Evolutionary conservation across 2,329 filamentous ascomycete genomes (phyloP).

Genomic region (Cordyceps fumosorosea): DNA sequence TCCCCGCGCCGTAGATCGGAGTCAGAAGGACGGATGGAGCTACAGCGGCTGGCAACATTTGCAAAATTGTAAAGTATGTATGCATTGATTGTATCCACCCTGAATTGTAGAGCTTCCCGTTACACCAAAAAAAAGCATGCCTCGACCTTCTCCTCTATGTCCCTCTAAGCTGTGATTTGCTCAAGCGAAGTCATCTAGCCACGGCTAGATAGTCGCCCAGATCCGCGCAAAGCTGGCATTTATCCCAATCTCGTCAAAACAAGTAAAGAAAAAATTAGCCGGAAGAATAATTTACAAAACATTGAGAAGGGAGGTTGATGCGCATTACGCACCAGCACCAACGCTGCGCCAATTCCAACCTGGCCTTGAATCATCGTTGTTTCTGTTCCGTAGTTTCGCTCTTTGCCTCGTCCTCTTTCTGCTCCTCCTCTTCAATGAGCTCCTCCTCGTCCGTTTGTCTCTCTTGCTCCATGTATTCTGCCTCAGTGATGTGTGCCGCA

Average conservation of each 20-base stretch:
- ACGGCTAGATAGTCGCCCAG: neutral
- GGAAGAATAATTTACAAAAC: conserved; percentile 5
- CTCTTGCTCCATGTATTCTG: conserved; percentile 40
- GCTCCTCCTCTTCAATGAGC: conserved; percentile 29
- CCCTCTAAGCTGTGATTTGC: neutral
- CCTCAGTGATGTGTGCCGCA: conserved; percentile 40
- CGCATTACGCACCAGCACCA: neutral
- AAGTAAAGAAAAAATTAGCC: conserved; percentile 14
- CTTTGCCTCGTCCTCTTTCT: conserved; percentile 24
- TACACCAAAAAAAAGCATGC: neutral
- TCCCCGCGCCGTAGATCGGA: neutral
- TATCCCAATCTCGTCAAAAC: conserved; percentile 1
- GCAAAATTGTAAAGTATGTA: neutral
- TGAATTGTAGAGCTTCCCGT: neutral
- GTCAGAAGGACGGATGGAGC: neutral
- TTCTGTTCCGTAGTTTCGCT: conserved; percentile 15
- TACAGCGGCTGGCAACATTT: neutral
- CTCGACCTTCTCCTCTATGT: neutral
- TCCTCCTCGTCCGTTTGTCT: conserved; percentile 33
- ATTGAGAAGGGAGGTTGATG: neutral
- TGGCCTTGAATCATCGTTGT: neutral
- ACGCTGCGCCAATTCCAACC: neutral
- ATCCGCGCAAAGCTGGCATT: neutral
- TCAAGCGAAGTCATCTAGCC: neutral
- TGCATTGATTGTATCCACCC: neutral